phyloP scores from a whole-genome alignment of 2,329 filamentous ascomycete species.

The Ophiostoma ulmi region DNA sequence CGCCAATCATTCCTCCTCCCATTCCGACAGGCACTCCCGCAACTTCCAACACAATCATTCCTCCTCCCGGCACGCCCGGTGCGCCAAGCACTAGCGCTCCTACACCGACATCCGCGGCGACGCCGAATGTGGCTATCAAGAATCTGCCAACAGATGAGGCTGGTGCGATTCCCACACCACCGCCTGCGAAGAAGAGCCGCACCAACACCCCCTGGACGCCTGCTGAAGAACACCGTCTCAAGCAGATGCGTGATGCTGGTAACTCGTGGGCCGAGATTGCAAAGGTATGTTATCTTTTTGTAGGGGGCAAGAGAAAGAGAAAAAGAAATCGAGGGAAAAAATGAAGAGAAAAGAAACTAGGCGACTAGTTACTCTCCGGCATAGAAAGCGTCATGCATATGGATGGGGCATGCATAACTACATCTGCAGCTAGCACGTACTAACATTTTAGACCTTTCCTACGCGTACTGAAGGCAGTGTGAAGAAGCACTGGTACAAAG shows the following conservation, averaged over 20 bases:
- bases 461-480: constrained; percentile 92
- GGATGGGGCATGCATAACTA: neutral
- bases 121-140: constrained; percentile 25
- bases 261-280: constrained; percentile 98
- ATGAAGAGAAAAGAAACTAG: neutral
- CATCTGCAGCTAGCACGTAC: neutral
- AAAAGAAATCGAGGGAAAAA: neutral
- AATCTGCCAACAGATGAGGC: constrained; percentile 34
- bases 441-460: constrained; percentile 67
- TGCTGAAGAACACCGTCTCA: constrained; percentile 84
- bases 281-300: constrained; percentile 57
- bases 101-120: constrained; percentile 19
- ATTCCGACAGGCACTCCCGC: constrained; percentile 26
- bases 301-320: too few species aligned
- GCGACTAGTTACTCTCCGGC: neutral
- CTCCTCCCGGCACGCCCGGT: constrained; percentile 34
- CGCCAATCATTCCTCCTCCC: constrained; percentile 28
- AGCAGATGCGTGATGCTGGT: constrained; percentile 87
- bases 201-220: constrained; percentile 99
- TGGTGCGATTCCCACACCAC: constrained; percentile 39
- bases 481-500: constrained; percentile 99
- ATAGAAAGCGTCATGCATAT: neutral
- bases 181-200: constrained; percentile 79
- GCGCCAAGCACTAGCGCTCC: constrained; percentile 32
- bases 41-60: constrained; percentile 33